A percentile compares a stretch with the other conserved stretches of the same genome.
Conservation (phyloP, 1,284 basidiomycete species). For the Leccinum colubrinum region DNA sequence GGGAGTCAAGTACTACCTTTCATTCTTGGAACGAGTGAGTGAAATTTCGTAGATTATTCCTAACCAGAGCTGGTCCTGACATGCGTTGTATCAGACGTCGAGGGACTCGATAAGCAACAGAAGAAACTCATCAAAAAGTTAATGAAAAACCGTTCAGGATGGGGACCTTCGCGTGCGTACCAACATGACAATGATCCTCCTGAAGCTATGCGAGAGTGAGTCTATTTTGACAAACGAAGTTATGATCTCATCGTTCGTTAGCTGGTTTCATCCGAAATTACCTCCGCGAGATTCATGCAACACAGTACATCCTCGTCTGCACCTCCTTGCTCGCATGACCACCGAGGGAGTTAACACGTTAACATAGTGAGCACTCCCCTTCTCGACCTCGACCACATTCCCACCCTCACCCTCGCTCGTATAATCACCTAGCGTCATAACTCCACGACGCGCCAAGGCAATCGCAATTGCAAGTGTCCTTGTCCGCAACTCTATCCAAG, state of each 20-base stretch:
- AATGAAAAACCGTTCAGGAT: not conserved
- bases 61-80: not conserved
- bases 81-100: constrained; percentile 5
- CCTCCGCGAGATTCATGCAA: not conserved
- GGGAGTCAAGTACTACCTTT: not conserved
- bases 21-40: not conserved
- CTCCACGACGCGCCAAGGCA: too few species aligned
- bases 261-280: constrained; percentile 5
- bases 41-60: not conserved
- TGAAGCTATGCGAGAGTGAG: constrained; percentile 17
- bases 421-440: too few species aligned
- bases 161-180: constrained; percentile 15
- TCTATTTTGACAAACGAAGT: not conserved
- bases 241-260: constrained; percentile 6
- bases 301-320: too few species aligned
- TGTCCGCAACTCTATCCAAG: too few species aligned
- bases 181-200: constrained; percentile 19
- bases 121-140: constrained; percentile 11
- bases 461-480: too few species aligned
- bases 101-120: not conserved
- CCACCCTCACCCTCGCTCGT: too few species aligned
- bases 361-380: too few species aligned
- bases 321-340: too few species aligned
- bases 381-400: too few species aligned
- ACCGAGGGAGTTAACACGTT: not conserved